phyloP scores from a whole-genome alignment of 495 filamentous ascomycete genomes.

The Friedmanniomyces simplex region DNA sequence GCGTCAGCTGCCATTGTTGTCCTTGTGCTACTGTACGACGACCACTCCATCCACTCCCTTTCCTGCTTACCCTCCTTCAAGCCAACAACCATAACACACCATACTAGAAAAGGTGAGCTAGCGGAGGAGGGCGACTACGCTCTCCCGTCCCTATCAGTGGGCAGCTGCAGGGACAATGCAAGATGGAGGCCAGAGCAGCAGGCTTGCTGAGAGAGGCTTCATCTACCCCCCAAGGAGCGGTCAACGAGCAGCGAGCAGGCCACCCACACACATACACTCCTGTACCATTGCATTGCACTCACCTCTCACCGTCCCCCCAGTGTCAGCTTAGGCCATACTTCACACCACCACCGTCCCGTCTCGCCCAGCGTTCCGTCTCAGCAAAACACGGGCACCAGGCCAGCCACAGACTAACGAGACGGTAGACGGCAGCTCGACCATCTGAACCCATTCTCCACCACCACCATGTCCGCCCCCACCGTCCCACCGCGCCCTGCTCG shows the following conservation, averaged over 20 bases:
- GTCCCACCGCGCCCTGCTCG: slow-evolving; percentile 56
- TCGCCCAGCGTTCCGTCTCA: background rate
- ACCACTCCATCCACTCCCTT: too few species aligned
- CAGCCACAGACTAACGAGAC: background rate
- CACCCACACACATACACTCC: background rate
- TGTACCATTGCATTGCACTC: background rate
- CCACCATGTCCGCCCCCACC: slow-evolving; percentile 44
- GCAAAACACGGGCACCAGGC: background rate
- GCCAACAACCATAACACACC: too few species aligned
- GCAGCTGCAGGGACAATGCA: background rate
- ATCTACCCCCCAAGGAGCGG: background rate
- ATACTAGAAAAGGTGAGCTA: too few species aligned
- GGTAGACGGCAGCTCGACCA: background rate
- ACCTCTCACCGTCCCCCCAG: background rate
- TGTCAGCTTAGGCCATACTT: too few species aligned
- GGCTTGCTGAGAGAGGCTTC: background rate
- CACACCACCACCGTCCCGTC: too few species aligned
- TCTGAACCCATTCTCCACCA: slow-evolving; percentile 6
- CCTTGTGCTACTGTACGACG: too few species aligned
- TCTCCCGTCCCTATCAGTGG: background rate
- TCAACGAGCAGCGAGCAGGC: background rate
- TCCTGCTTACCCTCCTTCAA: too few species aligned
- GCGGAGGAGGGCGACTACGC: too few species aligned
- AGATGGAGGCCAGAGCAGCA: background rate
- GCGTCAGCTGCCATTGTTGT: too few species aligned